Evolutionary conservation across 2,329 filamentous ascomycete genomes (phyloP).

Genomic region (Neospermospora avenae): DNA sequence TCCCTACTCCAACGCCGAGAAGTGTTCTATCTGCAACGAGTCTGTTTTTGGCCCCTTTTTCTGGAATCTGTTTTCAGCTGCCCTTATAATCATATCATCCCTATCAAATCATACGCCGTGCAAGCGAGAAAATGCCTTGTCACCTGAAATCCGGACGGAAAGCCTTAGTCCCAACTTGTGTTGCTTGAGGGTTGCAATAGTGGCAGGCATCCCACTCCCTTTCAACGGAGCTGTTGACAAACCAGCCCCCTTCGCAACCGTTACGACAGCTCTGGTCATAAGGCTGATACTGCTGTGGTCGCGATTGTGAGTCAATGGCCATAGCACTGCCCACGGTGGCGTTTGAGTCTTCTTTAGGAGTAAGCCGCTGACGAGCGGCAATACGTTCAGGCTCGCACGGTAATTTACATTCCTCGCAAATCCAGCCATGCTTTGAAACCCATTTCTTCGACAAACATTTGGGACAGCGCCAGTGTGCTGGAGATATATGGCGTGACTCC

Average conservation of each 20-base stretch:
- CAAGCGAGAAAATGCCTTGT: background rate
- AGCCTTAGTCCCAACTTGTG: background rate
- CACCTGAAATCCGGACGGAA: background rate
- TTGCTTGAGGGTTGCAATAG: background rate
- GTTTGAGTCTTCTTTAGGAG: background rate
- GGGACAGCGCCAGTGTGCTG: constrained; percentile 30
- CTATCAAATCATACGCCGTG: background rate
- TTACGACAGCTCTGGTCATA: background rate
- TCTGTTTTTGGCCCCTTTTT: background rate
- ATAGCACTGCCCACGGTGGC: background rate
- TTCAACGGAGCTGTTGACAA: background rate
- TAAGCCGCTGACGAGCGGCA: constrained; percentile 8
- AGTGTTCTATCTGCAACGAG: background rate
- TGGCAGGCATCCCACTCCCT: constrained; percentile 6
- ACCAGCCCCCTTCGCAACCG: background rate
- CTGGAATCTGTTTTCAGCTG: no score
- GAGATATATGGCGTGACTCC: constrained; percentile 20
- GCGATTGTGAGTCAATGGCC: background rate
- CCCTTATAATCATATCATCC: background rate
- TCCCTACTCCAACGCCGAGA: constrained; percentile 21
- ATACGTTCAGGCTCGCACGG: constrained; percentile 25
- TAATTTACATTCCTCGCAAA: constrained; percentile 25
- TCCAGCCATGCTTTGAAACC: constrained; percentile 21
- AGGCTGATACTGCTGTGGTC: background rate
- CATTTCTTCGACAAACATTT: constrained; percentile 27